phyloP scores from a whole-genome alignment of 2,329 filamentous ascomycete species.

The Orbilia brochopaga region DNA sequence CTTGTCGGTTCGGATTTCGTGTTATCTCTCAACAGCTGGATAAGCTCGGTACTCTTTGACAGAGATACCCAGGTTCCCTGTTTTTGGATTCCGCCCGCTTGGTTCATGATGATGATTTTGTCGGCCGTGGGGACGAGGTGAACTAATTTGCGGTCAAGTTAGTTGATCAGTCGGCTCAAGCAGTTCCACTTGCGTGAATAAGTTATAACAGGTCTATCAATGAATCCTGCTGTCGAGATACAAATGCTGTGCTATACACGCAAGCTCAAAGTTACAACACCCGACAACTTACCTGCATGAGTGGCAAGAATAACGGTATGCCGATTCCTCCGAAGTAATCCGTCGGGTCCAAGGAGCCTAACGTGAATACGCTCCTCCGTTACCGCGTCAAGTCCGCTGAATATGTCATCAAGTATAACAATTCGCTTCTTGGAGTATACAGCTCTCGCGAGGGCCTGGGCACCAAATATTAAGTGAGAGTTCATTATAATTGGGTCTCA shows the following conservation, averaged over 20 bases:
- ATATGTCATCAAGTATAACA: slow-evolving; percentile 59
- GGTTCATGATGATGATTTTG: slow-evolving; percentile 31
- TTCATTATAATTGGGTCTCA: slow-evolving; percentile 55
- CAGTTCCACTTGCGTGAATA: no score
- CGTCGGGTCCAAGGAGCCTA: slow-evolving; percentile 58
- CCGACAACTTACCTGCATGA: slow-evolving; percentile 51
- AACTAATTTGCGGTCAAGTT: slow-evolving; percentile 4
- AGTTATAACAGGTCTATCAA: no score
- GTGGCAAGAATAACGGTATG: slow-evolving; percentile 57
- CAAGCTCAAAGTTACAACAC: not conserved
- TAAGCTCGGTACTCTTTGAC: slow-evolving; percentile 7
- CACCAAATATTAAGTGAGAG: slow-evolving; percentile 53
- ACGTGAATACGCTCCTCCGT: slow-evolving; percentile 60
- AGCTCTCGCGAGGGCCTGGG: slow-evolving; percentile 31
- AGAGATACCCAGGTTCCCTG: not conserved
- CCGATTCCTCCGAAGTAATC: slow-evolving; percentile 56
- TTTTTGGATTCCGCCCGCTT: slow-evolving; percentile 23
- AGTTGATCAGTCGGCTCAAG: no score
- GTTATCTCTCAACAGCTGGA: slow-evolving; percentile 16
- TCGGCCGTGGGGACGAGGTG: slow-evolving; percentile 31
- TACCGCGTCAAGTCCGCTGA: slow-evolving; percentile 59
- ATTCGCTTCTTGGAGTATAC: slow-evolving; percentile 52
- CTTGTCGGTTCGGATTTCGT: slow-evolving; percentile 6
- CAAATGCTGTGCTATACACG: no score
- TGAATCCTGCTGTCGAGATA: no score